Evolutionary conservation across 768 basidiomycete genomes (phyloP).

Genomic region (Mrakia gelida): DNA sequence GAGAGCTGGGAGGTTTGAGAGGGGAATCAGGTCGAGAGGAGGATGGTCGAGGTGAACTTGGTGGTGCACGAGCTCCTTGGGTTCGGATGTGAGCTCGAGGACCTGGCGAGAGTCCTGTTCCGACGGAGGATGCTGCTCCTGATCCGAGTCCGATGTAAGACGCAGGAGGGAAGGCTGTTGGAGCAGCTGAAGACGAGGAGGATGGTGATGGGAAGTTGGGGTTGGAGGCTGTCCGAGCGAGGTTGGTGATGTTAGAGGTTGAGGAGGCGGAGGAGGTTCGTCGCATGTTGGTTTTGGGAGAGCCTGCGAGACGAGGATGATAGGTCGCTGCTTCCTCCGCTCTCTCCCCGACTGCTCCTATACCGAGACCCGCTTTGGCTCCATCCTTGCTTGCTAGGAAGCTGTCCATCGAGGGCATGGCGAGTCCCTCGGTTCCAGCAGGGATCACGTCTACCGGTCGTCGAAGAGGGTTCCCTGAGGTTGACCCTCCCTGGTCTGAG

Average conservation of each 20-base stretch:
- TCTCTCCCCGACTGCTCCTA: background rate
- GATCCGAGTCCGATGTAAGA: background rate
- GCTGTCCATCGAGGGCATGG: conserved; percentile 13
- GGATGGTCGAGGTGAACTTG: background rate
- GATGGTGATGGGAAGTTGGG: background rate
- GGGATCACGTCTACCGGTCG: conserved; percentile 26
- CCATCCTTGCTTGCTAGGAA: background rate
- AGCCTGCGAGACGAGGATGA: background rate
- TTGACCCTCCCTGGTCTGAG: background rate
- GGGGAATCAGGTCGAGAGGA: background rate
- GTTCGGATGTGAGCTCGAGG: conserved; percentile 18
- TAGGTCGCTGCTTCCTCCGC: background rate
- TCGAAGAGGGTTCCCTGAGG: conserved; percentile 20
- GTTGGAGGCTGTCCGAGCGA: background rate
- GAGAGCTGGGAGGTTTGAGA: background rate
- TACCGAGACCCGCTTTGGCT: background rate
- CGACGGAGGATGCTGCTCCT: background rate
- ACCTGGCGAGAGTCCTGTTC: background rate
- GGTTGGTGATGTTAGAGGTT: background rate
- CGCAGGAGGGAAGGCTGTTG: background rate
- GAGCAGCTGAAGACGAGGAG: background rate
- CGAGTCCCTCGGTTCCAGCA: background rate
- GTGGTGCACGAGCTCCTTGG: background rate
- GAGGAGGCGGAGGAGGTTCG: conserved; percentile 12
- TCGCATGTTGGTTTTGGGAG: background rate